Evolutionary conservation across 495 filamentous ascomycete species (phyloP).

Genomic region (Podospora australis): DNA sequence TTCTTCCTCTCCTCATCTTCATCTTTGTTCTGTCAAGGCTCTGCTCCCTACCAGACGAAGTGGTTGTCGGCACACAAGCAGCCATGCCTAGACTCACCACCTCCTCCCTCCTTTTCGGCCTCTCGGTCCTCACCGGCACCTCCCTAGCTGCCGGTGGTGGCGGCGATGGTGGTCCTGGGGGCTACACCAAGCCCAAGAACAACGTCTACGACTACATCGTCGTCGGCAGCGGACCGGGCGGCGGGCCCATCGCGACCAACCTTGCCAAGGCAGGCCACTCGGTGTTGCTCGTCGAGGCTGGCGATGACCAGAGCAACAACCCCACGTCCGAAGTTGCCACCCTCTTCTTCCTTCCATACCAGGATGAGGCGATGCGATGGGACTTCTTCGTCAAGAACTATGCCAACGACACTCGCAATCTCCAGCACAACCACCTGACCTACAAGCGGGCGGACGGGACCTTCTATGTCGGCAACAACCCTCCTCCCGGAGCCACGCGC

Average conservation of each 20-base stretch:
- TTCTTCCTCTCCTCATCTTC: no score
- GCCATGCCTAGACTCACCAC: not conserved
- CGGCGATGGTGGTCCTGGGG: not conserved
- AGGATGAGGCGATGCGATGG: slow-evolving; percentile 37
- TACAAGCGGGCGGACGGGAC: slow-evolving; percentile 32
- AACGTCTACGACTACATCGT: slow-evolving; percentile 56
- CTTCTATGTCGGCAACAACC: slow-evolving; percentile 33
- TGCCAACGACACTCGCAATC: slow-evolving; percentile 25
- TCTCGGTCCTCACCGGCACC: not conserved
- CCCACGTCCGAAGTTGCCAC: slow-evolving; percentile 26
- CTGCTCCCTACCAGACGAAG: no score
- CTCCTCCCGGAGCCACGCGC: slow-evolving; percentile 29
- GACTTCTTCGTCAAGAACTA: slow-evolving; percentile 41
- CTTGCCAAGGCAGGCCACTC: slow-evolving; percentile 53
- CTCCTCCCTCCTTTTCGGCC: not conserved
- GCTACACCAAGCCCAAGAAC: slow-evolving; percentile 1
- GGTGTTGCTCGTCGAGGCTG: slow-evolving; percentile 56
- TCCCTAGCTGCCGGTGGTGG: not conserved
- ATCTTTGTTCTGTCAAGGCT: no score
- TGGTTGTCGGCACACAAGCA: no score
- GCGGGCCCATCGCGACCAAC: slow-evolving; percentile 53
- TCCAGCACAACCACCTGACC: slow-evolving; percentile 31
- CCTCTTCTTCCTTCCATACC: slow-evolving; percentile 30
- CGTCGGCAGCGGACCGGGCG: slow-evolving; percentile 59
- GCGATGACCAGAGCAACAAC: slow-evolving; percentile 50